A percentile compares a stretch with the other conserved stretches of the same genome.
Evolutionary conservation across 2,329 filamentous ascomycete species (phyloP).

Genomic region (Colletotrichum endophyticum): DNA sequence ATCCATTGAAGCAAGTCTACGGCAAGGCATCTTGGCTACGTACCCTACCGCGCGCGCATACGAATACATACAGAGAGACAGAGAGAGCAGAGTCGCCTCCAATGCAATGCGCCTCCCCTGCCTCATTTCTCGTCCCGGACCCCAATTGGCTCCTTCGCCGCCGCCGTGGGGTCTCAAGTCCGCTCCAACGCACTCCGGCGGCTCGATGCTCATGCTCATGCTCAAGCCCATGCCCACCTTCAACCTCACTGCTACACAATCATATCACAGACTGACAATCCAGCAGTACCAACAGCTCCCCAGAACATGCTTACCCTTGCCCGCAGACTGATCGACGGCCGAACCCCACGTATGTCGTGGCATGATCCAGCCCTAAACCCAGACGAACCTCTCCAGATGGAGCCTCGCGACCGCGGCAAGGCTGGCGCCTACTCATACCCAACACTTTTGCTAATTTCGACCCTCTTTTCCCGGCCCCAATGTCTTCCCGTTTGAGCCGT

Average conservation of each 20-base stretch:
- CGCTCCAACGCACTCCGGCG: background rate
- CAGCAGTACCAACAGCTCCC: background rate
- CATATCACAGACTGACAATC: background rate
- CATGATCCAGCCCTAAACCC: slow-evolving; percentile 7
- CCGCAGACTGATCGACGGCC: background rate
- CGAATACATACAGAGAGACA: background rate
- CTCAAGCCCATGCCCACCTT: background rate
- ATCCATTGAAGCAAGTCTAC: background rate
- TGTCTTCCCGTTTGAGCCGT: slow-evolving; percentile 2
- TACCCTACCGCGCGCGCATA: background rate
- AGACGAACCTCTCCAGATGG: background rate
- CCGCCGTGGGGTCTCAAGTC: background rate
- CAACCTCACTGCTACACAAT: background rate
- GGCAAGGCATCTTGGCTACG: background rate
- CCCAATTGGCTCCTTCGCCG: slow-evolving; percentile 10
- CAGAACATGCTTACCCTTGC: background rate
- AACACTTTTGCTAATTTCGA: slow-evolving; percentile 34
- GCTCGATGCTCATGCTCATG: background rate
- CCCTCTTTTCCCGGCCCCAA: slow-evolving; percentile 22
- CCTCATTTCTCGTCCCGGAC: slow-evolving; percentile 6
- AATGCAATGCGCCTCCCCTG: slow-evolving; percentile 12
- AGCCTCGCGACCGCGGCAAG: slow-evolving; percentile 21
- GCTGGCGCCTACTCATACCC: slow-evolving; percentile 40
- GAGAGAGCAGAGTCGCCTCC: background rate
- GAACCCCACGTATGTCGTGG: background rate